Percentiles rank a stretch among this genome's conserved stretches.
Evolutionary conservation across 176 grass and related monocot genomes (phyloP).

Genomic region (Urochloa ruziziensis): DNA sequence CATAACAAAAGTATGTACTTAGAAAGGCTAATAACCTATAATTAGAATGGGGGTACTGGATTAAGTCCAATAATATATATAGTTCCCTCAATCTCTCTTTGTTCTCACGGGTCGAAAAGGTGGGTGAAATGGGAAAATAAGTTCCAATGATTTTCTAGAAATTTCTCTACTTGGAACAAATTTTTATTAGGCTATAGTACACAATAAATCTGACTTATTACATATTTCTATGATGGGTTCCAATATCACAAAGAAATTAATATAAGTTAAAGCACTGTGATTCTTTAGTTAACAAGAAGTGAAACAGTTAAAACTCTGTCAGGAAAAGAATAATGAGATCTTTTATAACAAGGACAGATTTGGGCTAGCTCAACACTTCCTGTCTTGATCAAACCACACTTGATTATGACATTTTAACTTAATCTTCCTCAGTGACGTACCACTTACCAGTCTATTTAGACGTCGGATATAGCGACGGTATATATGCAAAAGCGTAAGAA

Average conservation of each 20-base stretch:
- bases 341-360: background rate
- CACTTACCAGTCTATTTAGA: background rate
- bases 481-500: background rate
- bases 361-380: background rate
- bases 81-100: too few relatives aligned
- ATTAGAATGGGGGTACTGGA: too few relatives aligned
- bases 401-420: background rate
- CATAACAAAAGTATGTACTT: too few relatives aligned
- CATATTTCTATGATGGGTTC: background rate
- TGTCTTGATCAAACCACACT: background rate
- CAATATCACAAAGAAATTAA: background rate
- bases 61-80: too few relatives aligned
- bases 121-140: too few relatives aligned
- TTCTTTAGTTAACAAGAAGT: background rate
- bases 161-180: too few relatives aligned
- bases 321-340: background rate
- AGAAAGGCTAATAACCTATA: too few relatives aligned
- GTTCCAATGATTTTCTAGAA: too few relatives aligned
- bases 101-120: too few relatives aligned
- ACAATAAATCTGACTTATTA: too few relatives aligned
- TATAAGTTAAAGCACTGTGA: too few relatives aligned
- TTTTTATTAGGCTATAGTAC: too few relatives aligned
- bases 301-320: background rate
- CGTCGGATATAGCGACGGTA: background rate
- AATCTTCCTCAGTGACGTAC: background rate